These are phyloP conservation scores for Pachyrhizus erosus DNA, from an alignment of 306 rosid species.

Conservation along the genomic window DNA sequence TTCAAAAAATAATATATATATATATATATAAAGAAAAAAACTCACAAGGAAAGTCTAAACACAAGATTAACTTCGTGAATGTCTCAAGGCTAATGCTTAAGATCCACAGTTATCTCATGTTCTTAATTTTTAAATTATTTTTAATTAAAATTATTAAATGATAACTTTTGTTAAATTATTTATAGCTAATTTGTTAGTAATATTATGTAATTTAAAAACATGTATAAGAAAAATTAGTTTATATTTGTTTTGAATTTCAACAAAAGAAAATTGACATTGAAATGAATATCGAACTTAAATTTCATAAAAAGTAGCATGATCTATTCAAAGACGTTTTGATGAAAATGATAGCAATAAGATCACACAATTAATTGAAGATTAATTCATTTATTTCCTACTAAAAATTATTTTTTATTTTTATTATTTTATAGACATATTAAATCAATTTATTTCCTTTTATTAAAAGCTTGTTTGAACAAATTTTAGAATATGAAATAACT, in stretches of 20 bases:
- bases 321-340: background rate
- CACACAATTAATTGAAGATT: background rate
- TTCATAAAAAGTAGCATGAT: background rate
- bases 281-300: background rate
- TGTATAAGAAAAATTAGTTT: background rate
- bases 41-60: background rate
- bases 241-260: background rate
- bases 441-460: background rate
- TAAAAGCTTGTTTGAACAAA: background rate
- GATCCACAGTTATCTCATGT: background rate
- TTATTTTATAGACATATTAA: background rate
- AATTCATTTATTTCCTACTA: background rate
- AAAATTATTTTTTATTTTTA: too few species aligned
- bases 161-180: background rate
- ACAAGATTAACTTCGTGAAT: background rate
- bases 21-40: background rate
- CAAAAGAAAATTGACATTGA: background rate
- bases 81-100: background rate
- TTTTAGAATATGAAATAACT: background rate
- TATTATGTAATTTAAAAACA: background rate
- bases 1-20: too few species aligned
- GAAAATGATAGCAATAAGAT: background rate
- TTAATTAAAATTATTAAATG: background rate
- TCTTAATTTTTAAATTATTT: background rate
- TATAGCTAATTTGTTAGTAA: background rate